Percentiles rank a stretch among this genome's conserved stretches.
Evolutionary conservation across 768 basidiomycete species (phyloP).

Genomic region (Kwoniella dejecticola): DNA sequence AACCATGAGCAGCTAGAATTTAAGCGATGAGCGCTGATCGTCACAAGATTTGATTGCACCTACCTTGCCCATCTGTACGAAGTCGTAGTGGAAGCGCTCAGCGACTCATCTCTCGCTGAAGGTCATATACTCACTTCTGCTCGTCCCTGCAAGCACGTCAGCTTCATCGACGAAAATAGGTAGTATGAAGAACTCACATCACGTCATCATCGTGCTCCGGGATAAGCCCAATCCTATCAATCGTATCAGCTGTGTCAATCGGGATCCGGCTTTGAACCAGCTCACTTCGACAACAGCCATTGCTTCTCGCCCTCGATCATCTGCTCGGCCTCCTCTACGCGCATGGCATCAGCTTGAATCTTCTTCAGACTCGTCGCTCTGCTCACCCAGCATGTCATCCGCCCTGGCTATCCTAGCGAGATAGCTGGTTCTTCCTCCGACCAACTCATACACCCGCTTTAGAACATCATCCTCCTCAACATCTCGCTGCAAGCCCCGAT

Average conservation of each 20-base stretch:
- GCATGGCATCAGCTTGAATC: neutral
- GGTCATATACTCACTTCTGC: conserved; percentile 58
- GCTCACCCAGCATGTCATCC: conserved; percentile 63
- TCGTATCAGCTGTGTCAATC: neutral
- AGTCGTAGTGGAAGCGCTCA: neutral
- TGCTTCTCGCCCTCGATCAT: conserved; percentile 72
- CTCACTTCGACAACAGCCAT: conserved; percentile 70
- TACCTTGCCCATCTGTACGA: conserved; percentile 28
- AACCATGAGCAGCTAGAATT: conserved; percentile 71
- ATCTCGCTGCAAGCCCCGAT: neutral
- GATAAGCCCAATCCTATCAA: conserved; percentile 68
- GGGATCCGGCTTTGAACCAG: neutral
- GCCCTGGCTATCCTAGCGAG: conserved; percentile 68
- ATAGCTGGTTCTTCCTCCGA: conserved; percentile 80
- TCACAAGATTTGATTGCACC: neutral
- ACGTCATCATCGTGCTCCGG: conserved; percentile 67
- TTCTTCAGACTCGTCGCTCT: no score
- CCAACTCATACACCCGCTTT: conserved; percentile 62
- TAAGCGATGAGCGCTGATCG: conserved; percentile 3
- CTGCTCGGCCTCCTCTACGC: conserved; percentile 61
- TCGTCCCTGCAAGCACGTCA: conserved; percentile 81
- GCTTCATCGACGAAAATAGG: neutral
- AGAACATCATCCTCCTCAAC: conserved; percentile 57
- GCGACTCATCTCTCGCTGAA: neutral
- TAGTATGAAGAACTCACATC: conserved; percentile 38